These are phyloP conservation scores for Leccinum cinnamomeum DNA, from an alignment of 1,284 basidiomycete genomes.

Conservation along the genomic window DNA sequence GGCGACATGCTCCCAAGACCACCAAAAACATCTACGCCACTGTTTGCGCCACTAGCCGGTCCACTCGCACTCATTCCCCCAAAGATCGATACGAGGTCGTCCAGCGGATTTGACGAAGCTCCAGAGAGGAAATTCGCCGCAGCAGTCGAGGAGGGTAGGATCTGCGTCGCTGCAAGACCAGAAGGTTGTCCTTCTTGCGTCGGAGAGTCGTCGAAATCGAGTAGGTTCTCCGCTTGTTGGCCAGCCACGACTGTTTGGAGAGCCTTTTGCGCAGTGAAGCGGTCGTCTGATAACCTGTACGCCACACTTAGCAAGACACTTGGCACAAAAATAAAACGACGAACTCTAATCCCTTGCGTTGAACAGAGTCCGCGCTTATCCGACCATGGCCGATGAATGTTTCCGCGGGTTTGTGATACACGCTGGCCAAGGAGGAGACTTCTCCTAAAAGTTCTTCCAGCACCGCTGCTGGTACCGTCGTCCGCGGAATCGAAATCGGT, in stretches of 20 bases:
- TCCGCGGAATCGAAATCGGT: slow-evolving; percentile 90
- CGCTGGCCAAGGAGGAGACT: slow-evolving; percentile 84
- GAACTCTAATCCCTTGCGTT: slow-evolving; percentile 71
- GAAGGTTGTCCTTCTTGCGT: slow-evolving; percentile 57
- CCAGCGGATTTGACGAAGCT: slow-evolving; percentile 83
- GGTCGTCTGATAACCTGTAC: slow-evolving; percentile 57
- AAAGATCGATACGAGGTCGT: slow-evolving; percentile 89
- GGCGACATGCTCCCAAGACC: slow-evolving; percentile 16
- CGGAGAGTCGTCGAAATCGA: slow-evolving; percentile 85
- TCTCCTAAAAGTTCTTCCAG: slow-evolving; percentile 92
- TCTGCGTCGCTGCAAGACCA: slow-evolving; percentile 72
- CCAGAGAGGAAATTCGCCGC: slow-evolving; percentile 67
- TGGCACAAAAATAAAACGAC: slow-evolving; percentile 36
- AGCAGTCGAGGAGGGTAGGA: slow-evolving; percentile 68
- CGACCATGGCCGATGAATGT: slow-evolving; percentile 88
- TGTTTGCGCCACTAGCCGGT: slow-evolving; percentile 1
- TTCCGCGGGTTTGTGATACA: slow-evolving; percentile 94
- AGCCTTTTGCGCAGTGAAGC: slow-evolving; percentile 76
- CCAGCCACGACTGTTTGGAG: slow-evolving; percentile 87
- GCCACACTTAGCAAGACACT: slow-evolving; percentile 1
- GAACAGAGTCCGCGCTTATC: slow-evolving; percentile 82
- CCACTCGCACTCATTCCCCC: slow-evolving; percentile 45
- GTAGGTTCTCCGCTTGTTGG: slow-evolving; percentile 91
- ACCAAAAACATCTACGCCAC: slow-evolving; percentile 11
- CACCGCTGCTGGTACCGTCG: slow-evolving; percentile 87